Conservation (phyloP, 192 early-diverging fungal species). For the Linnemannia zychae region DNA sequence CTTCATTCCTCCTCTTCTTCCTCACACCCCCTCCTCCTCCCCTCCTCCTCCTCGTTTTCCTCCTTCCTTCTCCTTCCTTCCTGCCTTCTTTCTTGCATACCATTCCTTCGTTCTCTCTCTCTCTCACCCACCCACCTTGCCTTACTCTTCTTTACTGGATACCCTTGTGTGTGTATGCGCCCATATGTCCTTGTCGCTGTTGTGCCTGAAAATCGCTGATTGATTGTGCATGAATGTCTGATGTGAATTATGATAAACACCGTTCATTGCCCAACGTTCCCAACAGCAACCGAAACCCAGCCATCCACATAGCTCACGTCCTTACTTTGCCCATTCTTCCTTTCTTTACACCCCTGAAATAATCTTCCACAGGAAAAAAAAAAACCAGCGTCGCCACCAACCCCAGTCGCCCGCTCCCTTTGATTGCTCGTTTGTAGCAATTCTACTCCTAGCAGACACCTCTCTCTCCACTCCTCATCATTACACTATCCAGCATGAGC, state of each 20-base stretch:
- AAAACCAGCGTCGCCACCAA: not conserved
- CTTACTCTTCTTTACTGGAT: not conserved
- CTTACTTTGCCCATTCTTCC: not conserved
- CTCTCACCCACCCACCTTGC: not conserved
- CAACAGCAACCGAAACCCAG: not conserved
- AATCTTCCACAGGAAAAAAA: not conserved
- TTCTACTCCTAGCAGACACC: not conserved
- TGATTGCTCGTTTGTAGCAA: not conserved
- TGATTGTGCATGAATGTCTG: not conserved
- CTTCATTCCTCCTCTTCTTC: constrained; percentile 1
- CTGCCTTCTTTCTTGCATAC: not conserved
- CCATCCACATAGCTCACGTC: not conserved
- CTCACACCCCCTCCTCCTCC: not conserved
- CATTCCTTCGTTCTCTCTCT: not conserved
- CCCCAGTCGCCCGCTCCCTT: not conserved
- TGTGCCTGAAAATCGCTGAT: not conserved
- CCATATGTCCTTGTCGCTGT: not conserved
- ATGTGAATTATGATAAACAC: not conserved
- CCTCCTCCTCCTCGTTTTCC: not conserved
- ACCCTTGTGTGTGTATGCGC: not conserved
- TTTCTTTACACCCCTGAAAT: not conserved
- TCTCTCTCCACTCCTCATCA: not conserved
- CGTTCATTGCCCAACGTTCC: not conserved
- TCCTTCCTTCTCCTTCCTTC: not conserved
- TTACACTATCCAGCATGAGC: not conserved